Base-by-base conservation (phyloP, 257 asterid genomes). In the Catharanthus roseus region DNA sequence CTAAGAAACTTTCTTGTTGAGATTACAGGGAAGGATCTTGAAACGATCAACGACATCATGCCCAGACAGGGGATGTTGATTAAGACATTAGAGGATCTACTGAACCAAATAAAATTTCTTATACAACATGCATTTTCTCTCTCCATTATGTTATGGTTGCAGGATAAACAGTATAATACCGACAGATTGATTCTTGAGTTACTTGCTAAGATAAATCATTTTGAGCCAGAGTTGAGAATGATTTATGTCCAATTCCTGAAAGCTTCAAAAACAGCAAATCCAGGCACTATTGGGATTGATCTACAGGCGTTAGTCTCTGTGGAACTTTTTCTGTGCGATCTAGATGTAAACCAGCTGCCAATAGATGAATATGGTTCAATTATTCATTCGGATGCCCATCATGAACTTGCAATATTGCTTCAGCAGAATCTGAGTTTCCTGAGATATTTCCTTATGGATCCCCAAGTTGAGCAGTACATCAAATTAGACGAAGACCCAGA, bases 351-450 rank as follows among this genome's bases (percentile, higher is more conserved):
- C n/a, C n/a, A 15, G 64, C 64, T 57, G 21, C 7, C 4, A 28
- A 57, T 26, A 26, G 39, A 4, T 24, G 16, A 24, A n/a, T n/a
- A n/a, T 24, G 36, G 34, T 26, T 56, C 62, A 3, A 3, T 10
- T 24, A 56, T 24, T 3, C 19, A 6, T 10, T 26, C 10, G 18
- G 36, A 56, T 56, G 62, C 13, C 33, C 1, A 10, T 10, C 62
- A 65, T 39, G 34, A 44, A 11, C 4, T 65, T 65, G 34, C 24
- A 65, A 4, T 38, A n/a, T n/a, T n/a, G 21, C 24, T 65, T 38
- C 69, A 65, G 7, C 29, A 65, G 53, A 54, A 26, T n/a, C 16
- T 65, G 54, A 65, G 33, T 13, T 65, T 65, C 34, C n/a, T 65
- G 36, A 65, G 24, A 44, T 36, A 38, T 23, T 65, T 65, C 11